Evolutionary conservation across 2,329 filamentous ascomycete species (phyloP), one percentile per base, ranked within the genome.

Genomic region (Claviceps capensis): DNA sequence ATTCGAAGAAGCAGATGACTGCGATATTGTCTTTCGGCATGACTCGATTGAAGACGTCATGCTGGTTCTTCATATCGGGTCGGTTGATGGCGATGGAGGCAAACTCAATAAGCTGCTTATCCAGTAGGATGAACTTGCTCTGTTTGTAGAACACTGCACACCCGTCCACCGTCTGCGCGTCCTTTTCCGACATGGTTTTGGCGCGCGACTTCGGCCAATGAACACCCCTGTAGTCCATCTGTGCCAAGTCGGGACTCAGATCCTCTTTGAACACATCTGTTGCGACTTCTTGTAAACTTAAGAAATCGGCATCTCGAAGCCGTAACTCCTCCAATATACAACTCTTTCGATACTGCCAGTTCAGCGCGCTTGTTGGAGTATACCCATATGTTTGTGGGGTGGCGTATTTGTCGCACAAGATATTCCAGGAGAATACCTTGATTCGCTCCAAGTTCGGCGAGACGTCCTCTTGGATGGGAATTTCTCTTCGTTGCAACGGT

Each of bases 11-110:
- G 52, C 86, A 82, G 47, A 95, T 81, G 47, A 95, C 85, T 16
- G 86, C 93, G 67, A 98, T 95, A 65, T 97, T 91, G 74, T 98
- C 93, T 70, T 93, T 88, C 55, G 91, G 90, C 93, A 96, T 97
- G 55, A 98, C 86, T 30, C 93, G 86, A 67, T 98, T 98, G 77
- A 95, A 97, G 53, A 97, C 91, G 62, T 98, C 93, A 64, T 95
- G 88, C 62, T 95, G 88, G 52, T 90, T 88, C 71, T 97, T 97
- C 81, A 96, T 95, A 65, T 97, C 93, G 2, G 90, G 88, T 58
- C 93, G 78, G 64, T 94, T 93, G 68, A 98, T 95, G 58, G 91
- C 91, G 52, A 88, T 87, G 54, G 88, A 85, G 40, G 86, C 84
- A 65, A 96, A 95, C 67, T 96, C 89, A 62, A 98, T 85, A 56